A percentile compares a stretch with the other conserved stretches of the same genome.
phyloP scores from a whole-genome alignment of 176 grass and related monocot species.

The Hsuehochloa calcarea region DNA sequence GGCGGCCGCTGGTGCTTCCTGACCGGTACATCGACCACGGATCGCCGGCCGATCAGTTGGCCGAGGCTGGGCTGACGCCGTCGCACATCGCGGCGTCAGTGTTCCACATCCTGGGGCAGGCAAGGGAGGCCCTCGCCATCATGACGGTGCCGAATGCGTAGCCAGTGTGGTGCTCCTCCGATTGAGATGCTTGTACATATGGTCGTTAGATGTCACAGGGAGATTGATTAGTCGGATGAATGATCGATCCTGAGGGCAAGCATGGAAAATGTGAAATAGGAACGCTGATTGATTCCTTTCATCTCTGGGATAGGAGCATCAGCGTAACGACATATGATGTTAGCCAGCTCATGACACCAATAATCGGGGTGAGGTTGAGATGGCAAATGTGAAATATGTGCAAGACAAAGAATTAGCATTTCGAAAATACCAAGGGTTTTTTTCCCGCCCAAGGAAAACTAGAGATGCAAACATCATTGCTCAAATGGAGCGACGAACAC shows the following conservation, averaged over 20 bases:
- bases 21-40: conserved; percentile 94
- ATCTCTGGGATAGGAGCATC: background rate
- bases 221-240: conserved; percentile 16
- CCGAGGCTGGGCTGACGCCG: conserved; percentile 77
- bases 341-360: background rate
- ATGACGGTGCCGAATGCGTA: conserved; percentile 57
- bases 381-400: background rate
- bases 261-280: no score
- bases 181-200: conserved; percentile 38
- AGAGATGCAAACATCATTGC: no score
- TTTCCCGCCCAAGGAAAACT: no score
- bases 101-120: conserved; percentile 90
- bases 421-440: no score
- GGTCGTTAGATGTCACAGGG: conserved; percentile 6
- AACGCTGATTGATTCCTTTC: background rate
- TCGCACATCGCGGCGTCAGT: conserved; percentile 91
- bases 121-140: conserved; percentile 80
- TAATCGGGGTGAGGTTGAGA: background rate
- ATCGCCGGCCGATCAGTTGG: conserved; percentile 80
- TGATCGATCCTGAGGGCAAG: background rate
- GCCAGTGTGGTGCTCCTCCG: background rate
- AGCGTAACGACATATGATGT: background rate
- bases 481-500: no score
- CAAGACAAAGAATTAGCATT: no score
- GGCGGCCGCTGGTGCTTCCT: conserved; percentile 89